A percentile compares a stretch with the other conserved stretches of the same genome.
These are phyloP conservation scores for Lunularia cruciata DNA, from an alignment of 225 moss, liverwort and hornwort genomes.

Conservation along the genomic window DNA sequence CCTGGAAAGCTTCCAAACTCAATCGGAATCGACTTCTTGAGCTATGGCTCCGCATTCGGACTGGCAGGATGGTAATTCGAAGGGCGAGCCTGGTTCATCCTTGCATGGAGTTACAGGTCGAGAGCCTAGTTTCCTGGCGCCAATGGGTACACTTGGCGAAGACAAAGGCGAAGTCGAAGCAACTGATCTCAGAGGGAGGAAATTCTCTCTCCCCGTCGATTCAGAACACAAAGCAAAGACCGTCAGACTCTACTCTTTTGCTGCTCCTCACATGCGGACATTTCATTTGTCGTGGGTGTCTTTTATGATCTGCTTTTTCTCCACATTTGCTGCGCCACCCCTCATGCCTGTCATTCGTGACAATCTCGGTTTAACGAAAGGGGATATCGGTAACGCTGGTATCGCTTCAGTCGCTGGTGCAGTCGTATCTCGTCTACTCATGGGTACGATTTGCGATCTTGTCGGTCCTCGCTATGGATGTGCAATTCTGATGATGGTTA, in stretches of 20 bases:
- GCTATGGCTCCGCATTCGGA: neutral
- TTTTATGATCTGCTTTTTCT: conserved; percentile 75
- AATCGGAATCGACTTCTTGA: conserved; percentile 69
- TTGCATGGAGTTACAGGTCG: conserved; percentile 62
- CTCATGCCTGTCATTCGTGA: conserved; percentile 74
- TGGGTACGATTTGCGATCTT: conserved; percentile 71
- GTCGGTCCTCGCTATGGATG: conserved; percentile 69
- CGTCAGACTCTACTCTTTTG: conserved; percentile 50
- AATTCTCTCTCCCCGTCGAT: conserved; percentile 64
- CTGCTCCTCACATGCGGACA: conserved; percentile 64
- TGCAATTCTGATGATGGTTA: conserved; percentile 58
- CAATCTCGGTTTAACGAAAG: conserved; percentile 54
- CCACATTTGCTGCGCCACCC: conserved; percentile 76
- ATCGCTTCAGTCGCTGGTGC: conserved; percentile 64
- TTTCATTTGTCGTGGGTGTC: conserved; percentile 76
- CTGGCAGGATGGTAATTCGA: conserved; percentile 13
- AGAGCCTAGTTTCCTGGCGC: conserved; percentile 32
- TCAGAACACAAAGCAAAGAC: conserved; percentile 75
- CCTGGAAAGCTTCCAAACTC: conserved; percentile 51
- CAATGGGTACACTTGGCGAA: neutral
- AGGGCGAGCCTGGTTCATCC: conserved; percentile 50
- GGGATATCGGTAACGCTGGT: conserved; percentile 58
- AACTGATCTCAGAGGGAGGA: conserved; percentile 18
- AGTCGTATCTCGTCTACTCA: conserved; percentile 60
- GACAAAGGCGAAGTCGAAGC: neutral